phyloP scores from a whole-genome alignment of 1,284 basidiomycete species.

The Papiliotrema nemorosa region DNA sequence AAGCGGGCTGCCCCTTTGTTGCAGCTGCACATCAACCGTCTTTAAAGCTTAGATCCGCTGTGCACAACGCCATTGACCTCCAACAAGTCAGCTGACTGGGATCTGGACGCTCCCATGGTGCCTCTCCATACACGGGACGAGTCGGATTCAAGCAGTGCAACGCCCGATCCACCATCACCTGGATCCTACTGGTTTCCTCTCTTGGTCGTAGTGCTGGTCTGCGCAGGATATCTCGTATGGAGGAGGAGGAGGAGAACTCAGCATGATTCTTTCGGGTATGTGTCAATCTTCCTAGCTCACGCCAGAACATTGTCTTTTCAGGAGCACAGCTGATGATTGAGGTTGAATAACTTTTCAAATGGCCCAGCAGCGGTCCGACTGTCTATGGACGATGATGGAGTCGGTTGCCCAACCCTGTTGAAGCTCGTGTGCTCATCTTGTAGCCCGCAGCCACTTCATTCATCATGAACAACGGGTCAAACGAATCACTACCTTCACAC shows the following conservation, averaged over 20 bases:
- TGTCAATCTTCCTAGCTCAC: neutral
- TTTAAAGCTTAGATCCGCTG: neutral
- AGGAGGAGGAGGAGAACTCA: neutral
- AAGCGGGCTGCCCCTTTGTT: no score
- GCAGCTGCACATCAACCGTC: no score
- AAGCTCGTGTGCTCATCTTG: neutral
- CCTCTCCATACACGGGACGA: no score
- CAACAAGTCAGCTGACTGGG: no score
- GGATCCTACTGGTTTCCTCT: constrained; percentile 23
- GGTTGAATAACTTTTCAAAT: neutral
- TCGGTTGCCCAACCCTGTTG: neutral
- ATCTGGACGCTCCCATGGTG: no score
- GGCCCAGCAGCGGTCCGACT: constrained; percentile 3
- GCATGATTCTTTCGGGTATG: constrained; percentile 7
- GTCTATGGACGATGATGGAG: constrained; percentile 5
- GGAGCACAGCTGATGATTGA: neutral
- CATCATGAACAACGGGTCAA: constrained; percentile 32
- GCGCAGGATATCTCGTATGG: constrained; percentile 20
- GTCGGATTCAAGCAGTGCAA: no score
- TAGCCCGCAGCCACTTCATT: constrained; percentile 35
- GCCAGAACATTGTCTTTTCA: no score
- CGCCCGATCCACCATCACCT: neutral
- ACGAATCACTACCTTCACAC: constrained; percentile 32
- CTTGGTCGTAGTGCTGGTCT: constrained; percentile 15
- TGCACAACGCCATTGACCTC: no score